Percentiles rank a stretch among this genome's conserved stretches.
Evolutionary conservation across 345 rosid species (phyloP).

Genomic region (sweet orange (Citrus sinensis)): DNA sequence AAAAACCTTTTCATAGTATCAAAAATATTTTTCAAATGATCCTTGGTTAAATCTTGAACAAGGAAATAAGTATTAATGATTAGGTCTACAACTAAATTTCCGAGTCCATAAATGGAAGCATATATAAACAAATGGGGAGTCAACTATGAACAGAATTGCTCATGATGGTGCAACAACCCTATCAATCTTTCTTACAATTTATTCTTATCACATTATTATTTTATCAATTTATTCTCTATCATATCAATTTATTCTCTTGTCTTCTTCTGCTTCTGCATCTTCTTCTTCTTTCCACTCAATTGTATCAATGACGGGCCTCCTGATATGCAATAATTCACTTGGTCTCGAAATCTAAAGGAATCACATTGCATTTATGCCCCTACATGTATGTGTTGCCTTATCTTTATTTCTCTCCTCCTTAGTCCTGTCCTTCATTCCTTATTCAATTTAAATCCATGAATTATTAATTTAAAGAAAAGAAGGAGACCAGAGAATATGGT

Average conservation of each 20-base stretch:
- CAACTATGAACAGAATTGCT: not conserved
- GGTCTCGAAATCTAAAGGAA: constrained; percentile 12
- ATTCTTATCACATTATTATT: not conserved
- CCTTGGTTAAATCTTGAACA: too few relatives aligned
- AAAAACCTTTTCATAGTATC: too few relatives aligned
- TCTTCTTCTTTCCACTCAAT: not conserved
- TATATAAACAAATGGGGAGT: too few relatives aligned
- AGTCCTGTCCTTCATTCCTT: not conserved
- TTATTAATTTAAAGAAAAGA: not conserved
- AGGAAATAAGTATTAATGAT: too few relatives aligned
- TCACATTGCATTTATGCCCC: constrained; percentile 21
- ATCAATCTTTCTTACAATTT: not conserved
- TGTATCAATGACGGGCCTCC: not conserved
- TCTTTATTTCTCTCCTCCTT: too few relatives aligned
- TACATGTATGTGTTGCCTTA: not conserved
- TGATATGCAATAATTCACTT: not conserved
- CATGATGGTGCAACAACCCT: not conserved
- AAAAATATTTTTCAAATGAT: too few relatives aligned
- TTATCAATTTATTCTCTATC: not conserved
- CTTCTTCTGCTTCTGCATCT: not conserved
- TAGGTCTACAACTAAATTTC: too few relatives aligned
- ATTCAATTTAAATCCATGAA: not conserved
- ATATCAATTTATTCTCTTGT: constrained; percentile 6
- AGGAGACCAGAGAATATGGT: not conserved
- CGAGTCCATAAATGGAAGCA: too few relatives aligned